Percentiles rank a stretch among this genome's conserved stretches.
phyloP scores from a whole-genome alignment of 352 stramenopile genomes.

The Phytophthora pluvialis region DNA sequence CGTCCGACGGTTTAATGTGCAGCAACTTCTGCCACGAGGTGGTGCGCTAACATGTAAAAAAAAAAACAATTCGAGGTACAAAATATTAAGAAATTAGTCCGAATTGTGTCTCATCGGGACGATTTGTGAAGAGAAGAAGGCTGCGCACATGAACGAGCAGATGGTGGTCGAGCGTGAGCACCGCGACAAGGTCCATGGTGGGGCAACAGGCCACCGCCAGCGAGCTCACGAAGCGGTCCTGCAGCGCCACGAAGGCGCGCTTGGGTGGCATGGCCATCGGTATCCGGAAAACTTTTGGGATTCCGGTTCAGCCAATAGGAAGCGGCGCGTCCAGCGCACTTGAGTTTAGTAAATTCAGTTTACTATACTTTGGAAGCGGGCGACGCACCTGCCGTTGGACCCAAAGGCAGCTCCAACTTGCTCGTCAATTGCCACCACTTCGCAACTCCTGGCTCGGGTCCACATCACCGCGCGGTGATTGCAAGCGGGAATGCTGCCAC shows the following conservation, averaged over 20 bases:
- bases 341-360: too few relatives aligned
- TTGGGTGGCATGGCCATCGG: conserved; percentile 25
- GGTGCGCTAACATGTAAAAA: conserved; percentile 48
- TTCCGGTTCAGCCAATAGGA: too few relatives aligned
- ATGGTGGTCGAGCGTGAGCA: conserved; percentile 72
- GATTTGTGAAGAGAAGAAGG: not conserved
- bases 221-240: conserved; percentile 73
- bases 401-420: too few relatives aligned
- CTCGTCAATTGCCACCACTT: too few relatives aligned
- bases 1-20: conserved; percentile 69
- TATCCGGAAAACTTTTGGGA: too few relatives aligned
- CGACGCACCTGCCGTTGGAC: too few relatives aligned
- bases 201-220: conserved; percentile 61
- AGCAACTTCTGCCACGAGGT: conserved; percentile 81
- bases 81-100: too few relatives aligned
- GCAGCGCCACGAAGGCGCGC: conserved; percentile 65
- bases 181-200: conserved; percentile 80
- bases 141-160: conserved; percentile 75
- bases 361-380: too few relatives aligned
- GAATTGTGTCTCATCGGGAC: not conserved
- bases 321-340: too few relatives aligned
- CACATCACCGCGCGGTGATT: conserved; percentile 7
- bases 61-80: not conserved
- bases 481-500: not conserved
- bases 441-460: too few relatives aligned